Evolutionary conservation across 2,329 filamentous ascomycete species (phyloP), one percentile per base, ranked within the genome.

Genomic region (Calcarisporium arbuscula): DNA sequence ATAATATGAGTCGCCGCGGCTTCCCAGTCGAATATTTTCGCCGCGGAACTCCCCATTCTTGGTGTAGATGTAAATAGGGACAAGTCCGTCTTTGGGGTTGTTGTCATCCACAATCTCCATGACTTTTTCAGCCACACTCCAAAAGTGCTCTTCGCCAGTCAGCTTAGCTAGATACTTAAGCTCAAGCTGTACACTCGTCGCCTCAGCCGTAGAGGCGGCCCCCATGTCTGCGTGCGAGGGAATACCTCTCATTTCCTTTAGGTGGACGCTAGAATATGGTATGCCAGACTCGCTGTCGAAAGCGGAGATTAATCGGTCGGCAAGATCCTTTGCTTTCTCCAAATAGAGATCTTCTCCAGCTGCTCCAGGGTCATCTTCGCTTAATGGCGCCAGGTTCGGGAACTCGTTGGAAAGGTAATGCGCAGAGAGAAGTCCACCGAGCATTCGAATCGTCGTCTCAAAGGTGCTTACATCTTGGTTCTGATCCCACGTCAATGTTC

Each of bases 381-480:
- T 52, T 37, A 88, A 68, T 0, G 86, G 80, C 10, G 88, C 88
- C 46, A 95, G 69, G n/a, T 82, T 62, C 0, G 88, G 87, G 47
- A 82, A 90, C 35, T 77, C 74, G 17, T 77, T 92, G 16, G 88
- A 90, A n/a, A 98, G 71, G 59, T 96, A 96, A 57, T 98, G 88
- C 8, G 92, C 92, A 2, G 89, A 89, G 21, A 98, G 70, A 27
- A 98, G 68, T 9, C 92, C 92, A 12, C 92, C 92, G 32, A 98
- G 69, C 89, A 96, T 96, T 34, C 92, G 84, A 50, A 96, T 96
- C 0, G 90, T 96, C 7, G 90, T 96, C 65, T 98, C 92, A 50
- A 96, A 98, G 1, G 88, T 95, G 58, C 88, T 96, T 36, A 98
- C 90, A 56, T 95, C 87, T 57, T 95, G 88, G 51, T 95, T 74